These are phyloP conservation scores for Flaveria floridana DNA, from an alignment of 140 eudicot species.

Conservation along the genomic window DNA sequence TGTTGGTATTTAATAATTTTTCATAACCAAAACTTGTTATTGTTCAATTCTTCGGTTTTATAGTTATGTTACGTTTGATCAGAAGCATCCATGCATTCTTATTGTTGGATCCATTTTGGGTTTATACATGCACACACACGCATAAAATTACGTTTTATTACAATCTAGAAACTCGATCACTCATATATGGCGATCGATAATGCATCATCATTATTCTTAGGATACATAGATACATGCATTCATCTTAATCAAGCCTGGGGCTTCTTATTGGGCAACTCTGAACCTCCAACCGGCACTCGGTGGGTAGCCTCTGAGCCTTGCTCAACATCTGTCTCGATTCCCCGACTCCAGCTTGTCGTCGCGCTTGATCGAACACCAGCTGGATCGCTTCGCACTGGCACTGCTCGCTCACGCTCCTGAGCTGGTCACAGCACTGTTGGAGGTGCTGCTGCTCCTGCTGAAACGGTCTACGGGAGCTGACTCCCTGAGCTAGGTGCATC, in stretches of 20 bases:
- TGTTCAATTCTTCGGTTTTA: no score
- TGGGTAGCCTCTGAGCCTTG: conserved; percentile 21
- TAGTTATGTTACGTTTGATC: no score
- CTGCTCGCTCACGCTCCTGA: not conserved
- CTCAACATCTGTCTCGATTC: conserved; percentile 19
- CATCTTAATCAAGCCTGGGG: not conserved
- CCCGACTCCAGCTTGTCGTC: not conserved
- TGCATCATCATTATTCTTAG: no score
- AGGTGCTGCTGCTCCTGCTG: conserved; percentile 11
- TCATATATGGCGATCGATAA: not conserved
- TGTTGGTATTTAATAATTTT: no score
- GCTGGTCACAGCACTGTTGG: conserved; percentile 20
- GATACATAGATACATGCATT: no score
- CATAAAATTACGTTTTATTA: not conserved
- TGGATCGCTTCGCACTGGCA: conserved; percentile 25
- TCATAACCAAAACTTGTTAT: no score
- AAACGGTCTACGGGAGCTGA: not conserved
- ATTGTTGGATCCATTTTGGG: no score
- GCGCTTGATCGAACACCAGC: not conserved
- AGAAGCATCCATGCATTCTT: no score
- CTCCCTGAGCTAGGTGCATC: conserved; percentile 3
- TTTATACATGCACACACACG: not conserved
- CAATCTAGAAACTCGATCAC: not conserved
- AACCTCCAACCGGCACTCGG: not conserved
- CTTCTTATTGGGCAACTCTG: not conserved